Base-by-base conservation (phyloP, 106 monocot species). In the Alisma plantagoaquatica region DNA sequence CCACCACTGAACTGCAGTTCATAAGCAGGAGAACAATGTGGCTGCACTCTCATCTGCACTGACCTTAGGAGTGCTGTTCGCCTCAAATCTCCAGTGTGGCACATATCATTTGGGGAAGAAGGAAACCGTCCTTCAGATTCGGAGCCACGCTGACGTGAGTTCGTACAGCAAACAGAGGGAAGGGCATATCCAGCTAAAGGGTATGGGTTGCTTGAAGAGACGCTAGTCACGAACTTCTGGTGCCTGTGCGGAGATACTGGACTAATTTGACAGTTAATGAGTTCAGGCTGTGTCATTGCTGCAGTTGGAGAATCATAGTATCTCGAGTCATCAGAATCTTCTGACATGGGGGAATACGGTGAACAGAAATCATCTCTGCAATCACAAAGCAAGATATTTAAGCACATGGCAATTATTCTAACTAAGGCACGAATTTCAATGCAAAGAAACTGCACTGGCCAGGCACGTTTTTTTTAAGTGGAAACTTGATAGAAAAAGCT, bases 331-430 rank as follows among this genome's bases (percentile, higher is more conserved):
- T 94, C 93, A 10, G 80, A 87, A 63, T 94, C 93, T 68, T 94
- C 93, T 5, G 87, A 94, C 93, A 94, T 94, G 1, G 80, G 87
- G 27, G 93, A 94, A 74, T 77, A 87, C 25, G 80, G 70, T 2
- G 51, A 45, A 29, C 60, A 41, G 8, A 83, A 49, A 44, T 94
- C 87, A 43, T 94, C 93, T 63, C 93, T 94, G 65, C 52, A 77
- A 71, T 25, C n/a, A 38, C 6, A 38, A 38, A 7, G 35, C 35
- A 38, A 38, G 35, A 7, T 14, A 38, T 38, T 38, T 23, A 27
- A 59, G 20, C 24, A 51, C n/a, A n/a, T n/a, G n/a, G n/a, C n/a
- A n/a, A n/a, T n/a, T n/a, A n/a, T n/a, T n/a, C n/a, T n/a, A n/a
- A n/a, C n/a, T n/a, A n/a, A n/a, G n/a, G n/a, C n/a, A 49, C 32